These are phyloP conservation scores for Amauroascus niger DNA, from an alignment of 2,329 filamentous ascomycete species.

Conservation along the genomic window DNA sequence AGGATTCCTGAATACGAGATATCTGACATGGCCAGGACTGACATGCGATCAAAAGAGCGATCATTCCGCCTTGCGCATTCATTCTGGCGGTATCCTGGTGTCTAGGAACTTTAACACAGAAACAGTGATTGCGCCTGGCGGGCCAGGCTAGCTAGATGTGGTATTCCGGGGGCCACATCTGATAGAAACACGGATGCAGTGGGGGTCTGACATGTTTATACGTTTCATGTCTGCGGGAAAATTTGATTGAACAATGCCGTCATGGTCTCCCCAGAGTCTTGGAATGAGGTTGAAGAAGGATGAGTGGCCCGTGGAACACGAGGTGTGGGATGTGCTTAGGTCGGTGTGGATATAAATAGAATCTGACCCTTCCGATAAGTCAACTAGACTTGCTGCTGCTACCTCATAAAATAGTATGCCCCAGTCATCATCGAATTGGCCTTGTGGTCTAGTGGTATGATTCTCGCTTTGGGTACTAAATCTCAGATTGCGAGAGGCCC, in stretches of 20 bases:
- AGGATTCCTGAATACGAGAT: background rate
- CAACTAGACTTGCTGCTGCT: too few species aligned
- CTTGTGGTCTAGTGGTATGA: conserved; percentile 36
- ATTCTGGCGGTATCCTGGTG: too few species aligned
- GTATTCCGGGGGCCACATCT: background rate
- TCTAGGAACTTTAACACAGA: background rate
- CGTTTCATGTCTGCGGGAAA: background rate
- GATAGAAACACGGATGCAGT: background rate
- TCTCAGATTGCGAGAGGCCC: conserved; percentile 14
- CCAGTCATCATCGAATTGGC: conserved; percentile 3
- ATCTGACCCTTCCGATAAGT: too few species aligned
- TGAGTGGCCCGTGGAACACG: background rate
- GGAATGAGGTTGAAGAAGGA: background rate
- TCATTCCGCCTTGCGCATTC: too few species aligned
- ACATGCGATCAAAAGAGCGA: too few species aligned
- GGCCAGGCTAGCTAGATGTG: background rate
- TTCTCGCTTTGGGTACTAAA: conserved; percentile 33
- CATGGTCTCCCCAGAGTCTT: background rate
- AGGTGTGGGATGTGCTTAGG: background rate
- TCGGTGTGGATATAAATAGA: conserved; percentile 3
- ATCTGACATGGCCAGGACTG: too few species aligned
- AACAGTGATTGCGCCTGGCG: background rate
- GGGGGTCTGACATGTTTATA: background rate
- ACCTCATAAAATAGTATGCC: too few species aligned
- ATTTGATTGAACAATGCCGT: background rate